Base-by-base conservation (phyloP, 495 filamentous ascomycete species). In the Aspergillus coremiiformis region DNA sequence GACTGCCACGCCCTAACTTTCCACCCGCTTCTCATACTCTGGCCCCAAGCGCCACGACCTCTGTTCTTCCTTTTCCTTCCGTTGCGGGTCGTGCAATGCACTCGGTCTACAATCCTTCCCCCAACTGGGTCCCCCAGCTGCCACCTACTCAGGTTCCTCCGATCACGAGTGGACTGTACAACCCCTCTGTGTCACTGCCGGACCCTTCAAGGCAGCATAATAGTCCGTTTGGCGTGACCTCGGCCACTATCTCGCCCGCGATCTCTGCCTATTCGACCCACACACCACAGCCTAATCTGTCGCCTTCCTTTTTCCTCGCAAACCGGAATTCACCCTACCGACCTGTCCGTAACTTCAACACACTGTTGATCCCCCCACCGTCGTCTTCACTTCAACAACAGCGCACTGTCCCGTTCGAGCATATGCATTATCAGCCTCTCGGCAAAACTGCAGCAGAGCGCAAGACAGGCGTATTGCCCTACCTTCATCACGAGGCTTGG, bases 341-440 rank as follows among this genome's bases (percentile, higher is more conserved):
- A 53, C 93, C 93, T 4, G 84, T 98, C 23, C 86, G 91, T 47
- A 79, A 84, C 47, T 88, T 96, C 46, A 89, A 90, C 54, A 95
- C 89, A 3, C 77, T 98, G 17, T 77, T 96, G 15, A 87, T 93
- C 24, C 93, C 92, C 11, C 89, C 93, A 44, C 87, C 90, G 0
- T 87, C 88, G 12, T 77, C 81, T 0, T 87, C 89, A 10, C 78
- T 95, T 42, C 81, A 90, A 43, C 84, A 88, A 55, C 84, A 86
- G 51, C 75, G 75, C 53, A 72, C 69, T 52, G 55, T 85, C 64
- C 64, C 78, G 49, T 73, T 86, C 64, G 74, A 89, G 57, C 88
- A 96, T 70, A 96, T 98, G 90, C 93, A 95, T 61, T 98, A 96
- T 57, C 92, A 95, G 59, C 88, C 92, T 4, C 69, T 98, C 8